These are phyloP conservation scores for Fusarium decemcellulare DNA, from an alignment of 2,329 filamentous ascomycete species.

Conservation along the genomic window DNA sequence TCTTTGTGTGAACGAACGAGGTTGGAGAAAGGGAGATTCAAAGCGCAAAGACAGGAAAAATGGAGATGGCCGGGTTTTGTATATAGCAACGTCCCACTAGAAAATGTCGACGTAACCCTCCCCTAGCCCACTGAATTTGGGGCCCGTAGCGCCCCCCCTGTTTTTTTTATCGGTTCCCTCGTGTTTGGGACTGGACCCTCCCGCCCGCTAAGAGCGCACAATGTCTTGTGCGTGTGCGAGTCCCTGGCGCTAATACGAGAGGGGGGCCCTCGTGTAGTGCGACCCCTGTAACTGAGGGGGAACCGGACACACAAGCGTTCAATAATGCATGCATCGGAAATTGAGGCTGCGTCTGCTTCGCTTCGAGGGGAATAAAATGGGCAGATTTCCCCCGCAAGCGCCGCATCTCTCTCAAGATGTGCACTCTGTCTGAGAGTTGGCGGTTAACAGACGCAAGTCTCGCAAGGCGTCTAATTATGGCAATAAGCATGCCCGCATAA, in stretches of 20 bases:
- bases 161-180: no score
- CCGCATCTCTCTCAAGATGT: neutral
- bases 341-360: neutral
- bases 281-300: neutral
- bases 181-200: neutral
- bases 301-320: slow-evolving; percentile 1
- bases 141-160: neutral
- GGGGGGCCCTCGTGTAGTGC: slow-evolving; percentile 19
- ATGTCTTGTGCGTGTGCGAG: slow-evolving; percentile 1
- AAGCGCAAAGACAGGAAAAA: slow-evolving; percentile 9
- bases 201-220: neutral
- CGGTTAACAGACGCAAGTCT: no score
- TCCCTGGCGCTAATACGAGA: slow-evolving; percentile 32
- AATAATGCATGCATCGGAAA: slow-evolving; percentile 5
- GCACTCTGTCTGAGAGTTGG: neutral
- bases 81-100: slow-evolving; percentile 13
- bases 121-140: neutral
- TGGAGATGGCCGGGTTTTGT: slow-evolving; percentile 31
- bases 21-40: slow-evolving; percentile 9
- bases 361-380: no score
- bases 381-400: no score
- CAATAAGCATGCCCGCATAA: neutral
- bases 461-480: no score
- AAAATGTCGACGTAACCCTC: neutral
- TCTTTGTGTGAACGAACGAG: slow-evolving; percentile 1